Evolutionary conservation across 2,329 filamentous ascomycete species (phyloP), one percentile per base, ranked within the genome.

Genomic region (Dactylellina sp.): DNA sequence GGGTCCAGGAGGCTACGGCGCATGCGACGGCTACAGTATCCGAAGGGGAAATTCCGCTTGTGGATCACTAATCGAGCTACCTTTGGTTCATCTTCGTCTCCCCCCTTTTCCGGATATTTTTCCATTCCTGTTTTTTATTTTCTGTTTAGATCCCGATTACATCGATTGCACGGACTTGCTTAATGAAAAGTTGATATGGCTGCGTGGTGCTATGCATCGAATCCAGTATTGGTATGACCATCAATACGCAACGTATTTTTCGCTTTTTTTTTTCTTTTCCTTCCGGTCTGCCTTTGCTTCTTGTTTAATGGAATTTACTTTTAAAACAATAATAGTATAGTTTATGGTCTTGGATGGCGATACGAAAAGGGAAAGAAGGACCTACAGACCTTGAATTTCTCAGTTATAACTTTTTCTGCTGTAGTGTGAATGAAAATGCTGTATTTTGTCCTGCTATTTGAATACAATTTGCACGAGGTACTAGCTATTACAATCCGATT

Each of bases 1-100:
- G 44, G 40, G 60, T 72, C 32, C 47, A 61, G 12, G 60, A 60
- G 47, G 68, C 60, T 39, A 72, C 68, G 20, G 61, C 47, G 25
- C 53, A 65, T 18, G 68, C 62, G 25, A 22, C 50, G 9, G 25
- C 46, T 20, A 59, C 68, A 7, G 53, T 22, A 20, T 9, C 28
- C 9, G 56, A 37, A 7, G n/a, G 22, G 18, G 49, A 65, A 60
- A 39, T 53, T 22, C 60, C 56, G 47, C 59, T 64, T 35, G 56
- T 72, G n/a, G 68, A 65, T 59, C 37, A 49, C n/a, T 11, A 39
- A 16, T 64, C 61, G 42, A 18, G 39, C 32, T 52, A 32, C 16
- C 14, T 20, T 56, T 56, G 37, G 32, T 25, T 52, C 7, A 18
- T 62, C 7, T 4, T 28, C 37, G n/a, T n/a, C n/a, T n/a, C n/a